phyloP scores from a whole-genome alignment of 169 alveolate genomes.

The Babesia caballi region DNA sequence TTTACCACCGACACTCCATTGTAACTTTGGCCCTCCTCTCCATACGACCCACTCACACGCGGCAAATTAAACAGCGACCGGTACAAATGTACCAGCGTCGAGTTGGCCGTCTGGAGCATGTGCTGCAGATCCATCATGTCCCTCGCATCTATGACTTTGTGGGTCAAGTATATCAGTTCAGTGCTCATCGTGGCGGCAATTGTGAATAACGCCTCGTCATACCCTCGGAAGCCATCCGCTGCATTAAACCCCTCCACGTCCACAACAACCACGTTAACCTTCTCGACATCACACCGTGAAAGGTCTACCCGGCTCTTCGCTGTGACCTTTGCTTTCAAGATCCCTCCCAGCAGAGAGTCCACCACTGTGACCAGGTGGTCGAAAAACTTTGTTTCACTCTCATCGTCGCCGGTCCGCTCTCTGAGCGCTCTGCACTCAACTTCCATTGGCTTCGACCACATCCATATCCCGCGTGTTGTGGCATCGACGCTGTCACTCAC shows the following conservation, averaged over 20 bases:
- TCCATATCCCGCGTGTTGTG: slow-evolving; percentile 76
- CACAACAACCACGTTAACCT: slow-evolving; percentile 70
- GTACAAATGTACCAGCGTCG: slow-evolving; percentile 38
- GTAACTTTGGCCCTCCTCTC: background rate
- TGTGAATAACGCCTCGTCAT: slow-evolving; percentile 76
- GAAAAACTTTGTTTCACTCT: no score
- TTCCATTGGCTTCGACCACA: slow-evolving; percentile 72
- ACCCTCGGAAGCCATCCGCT: slow-evolving; percentile 63
- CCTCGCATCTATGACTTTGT: slow-evolving; percentile 65
- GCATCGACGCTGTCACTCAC: slow-evolving; percentile 65
- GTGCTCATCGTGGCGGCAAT: slow-evolving; percentile 66
- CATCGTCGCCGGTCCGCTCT: slow-evolving; percentile 9
- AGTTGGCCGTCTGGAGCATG: slow-evolving; percentile 61
- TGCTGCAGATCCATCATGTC: slow-evolving; percentile 65
- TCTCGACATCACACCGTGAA: background rate
- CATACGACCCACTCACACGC: background rate
- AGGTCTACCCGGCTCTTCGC: slow-evolving; percentile 50
- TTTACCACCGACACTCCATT: background rate
- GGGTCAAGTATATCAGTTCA: slow-evolving; percentile 70
- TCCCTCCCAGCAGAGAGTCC: slow-evolving; percentile 59
- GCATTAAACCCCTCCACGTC: slow-evolving; percentile 77
- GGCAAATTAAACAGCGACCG: slow-evolving; percentile 13
- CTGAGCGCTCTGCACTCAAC: slow-evolving; percentile 34
- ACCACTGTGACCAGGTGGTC: slow-evolving; percentile 55
- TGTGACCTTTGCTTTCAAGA: slow-evolving; percentile 37